Conservation (phyloP, 2,329 filamentous ascomycete genomes). For the Botrytis galanthina region DNA sequence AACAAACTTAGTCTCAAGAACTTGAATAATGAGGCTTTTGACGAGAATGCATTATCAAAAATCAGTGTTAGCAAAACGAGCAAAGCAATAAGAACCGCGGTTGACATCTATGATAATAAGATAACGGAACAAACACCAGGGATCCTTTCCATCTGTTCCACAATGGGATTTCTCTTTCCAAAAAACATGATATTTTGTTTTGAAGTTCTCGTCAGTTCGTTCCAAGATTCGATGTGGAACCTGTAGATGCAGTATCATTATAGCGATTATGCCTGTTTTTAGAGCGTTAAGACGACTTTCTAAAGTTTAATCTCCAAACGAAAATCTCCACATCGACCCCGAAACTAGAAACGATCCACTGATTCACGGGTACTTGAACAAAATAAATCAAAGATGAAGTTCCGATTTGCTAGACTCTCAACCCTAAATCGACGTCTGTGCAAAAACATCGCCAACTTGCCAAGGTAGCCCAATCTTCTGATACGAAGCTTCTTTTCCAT, state of each 20-base stretch:
- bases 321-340: not conserved
- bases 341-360: not conserved
- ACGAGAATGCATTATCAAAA: not conserved
- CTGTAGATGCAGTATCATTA: not conserved
- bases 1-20: not conserved
- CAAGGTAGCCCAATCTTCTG: not conserved
- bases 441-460: slow-evolving; percentile 16
- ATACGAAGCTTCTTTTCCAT: slow-evolving; percentile 10
- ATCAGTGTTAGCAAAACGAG: not conserved
- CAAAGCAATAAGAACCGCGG: not conserved
- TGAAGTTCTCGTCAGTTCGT: not conserved
- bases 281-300: not conserved
- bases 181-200: not conserved
- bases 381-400: not conserved
- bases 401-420: slow-evolving; percentile 17
- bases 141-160: not conserved
- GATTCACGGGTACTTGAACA: not conserved
- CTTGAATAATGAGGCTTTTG: not conserved
- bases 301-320: not conserved
- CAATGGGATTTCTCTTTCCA: not conserved
- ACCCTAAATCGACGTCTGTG: slow-evolving; percentile 35
- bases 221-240: not conserved
- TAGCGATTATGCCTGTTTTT: not conserved
- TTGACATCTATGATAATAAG: not conserved
- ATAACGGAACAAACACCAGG: not conserved